Evolutionary conservation across 179 eudicot species (phyloP), one percentile per base, ranked within the genome.

Genomic region (Beta lomatogona): DNA sequence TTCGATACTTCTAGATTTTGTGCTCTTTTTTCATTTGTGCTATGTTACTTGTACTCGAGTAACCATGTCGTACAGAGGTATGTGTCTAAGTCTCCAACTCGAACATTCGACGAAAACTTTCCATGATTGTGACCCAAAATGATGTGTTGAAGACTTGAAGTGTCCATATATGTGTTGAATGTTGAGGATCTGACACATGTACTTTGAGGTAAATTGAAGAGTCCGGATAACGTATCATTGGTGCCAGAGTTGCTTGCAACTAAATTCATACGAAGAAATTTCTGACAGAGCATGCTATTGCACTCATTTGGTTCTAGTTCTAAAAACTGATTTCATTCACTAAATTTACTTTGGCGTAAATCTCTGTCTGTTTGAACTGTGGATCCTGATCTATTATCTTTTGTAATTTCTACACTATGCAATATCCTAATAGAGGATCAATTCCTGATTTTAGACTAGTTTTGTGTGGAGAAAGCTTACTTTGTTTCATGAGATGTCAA

Each of bases 401-500:
- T 55, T 25, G 73, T 44, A 25, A 9, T 19, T 52, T n/a, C 61
- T 13, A 41, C 22, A 16, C 0, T n/a, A 9, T 75, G 71, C 45
- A 28, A 71, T 58, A 57, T 55, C 64, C 10, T 9, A 14, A 58
- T 44, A 13, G 45, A 72, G 50, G 44, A 65, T 65, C 55, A 75
- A 65, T 36, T 46, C 41, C n/a, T 54, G 50, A 14, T 57, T 65
- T 9, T 73, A 9, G 54, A 55, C 11, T 67, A 13, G 13, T 57
- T 65, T 58, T 58, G 5, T 2, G 2, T 58, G 52, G 31, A 66
- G 6, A 64, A 75, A 54, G 53, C 80, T 86, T 60, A 86, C 71
- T 52, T 77, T 73, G 70, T 28, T 44, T 45, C 59, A 22, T 86
- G 67, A 36, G 70, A 76, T 88, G 77, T 73, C 76, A 73, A 85